Percentiles rank a stretch among this genome's conserved stretches.
Conservation (phyloP, 225 moss, liverwort and hornwort species). For the Marchantia polymorpha region DNA sequence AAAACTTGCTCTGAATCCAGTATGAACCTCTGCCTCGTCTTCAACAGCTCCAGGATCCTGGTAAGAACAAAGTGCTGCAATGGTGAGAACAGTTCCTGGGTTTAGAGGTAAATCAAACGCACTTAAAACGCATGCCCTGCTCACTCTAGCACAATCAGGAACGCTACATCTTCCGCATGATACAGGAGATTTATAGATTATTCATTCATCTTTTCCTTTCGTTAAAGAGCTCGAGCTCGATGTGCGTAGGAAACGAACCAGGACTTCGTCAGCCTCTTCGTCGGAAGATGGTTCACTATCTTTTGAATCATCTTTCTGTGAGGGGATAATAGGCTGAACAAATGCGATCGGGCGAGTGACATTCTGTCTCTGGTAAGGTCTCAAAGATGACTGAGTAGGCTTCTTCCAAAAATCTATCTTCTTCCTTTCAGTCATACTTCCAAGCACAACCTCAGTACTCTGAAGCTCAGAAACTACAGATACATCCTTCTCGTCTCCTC, state of each 20-base stretch:
- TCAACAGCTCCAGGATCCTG: conserved; percentile 39
- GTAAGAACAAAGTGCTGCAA: too few relatives aligned
- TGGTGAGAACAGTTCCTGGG: not conserved
- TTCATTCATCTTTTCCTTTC: too few relatives aligned
- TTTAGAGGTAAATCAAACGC: not conserved
- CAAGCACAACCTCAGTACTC: not conserved
- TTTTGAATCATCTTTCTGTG: not conserved
- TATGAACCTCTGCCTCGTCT: conserved; percentile 78
- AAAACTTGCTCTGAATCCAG: conserved; percentile 73
- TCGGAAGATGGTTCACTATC: conserved; percentile 12
- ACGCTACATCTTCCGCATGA: not conserved
- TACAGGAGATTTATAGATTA: not conserved
- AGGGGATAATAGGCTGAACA: not conserved
- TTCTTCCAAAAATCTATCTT: conserved; percentile 19
- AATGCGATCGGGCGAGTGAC: not conserved
- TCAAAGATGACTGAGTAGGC: conserved; percentile 9
- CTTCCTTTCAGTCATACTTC: conserved; percentile 13
- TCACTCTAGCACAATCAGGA: not conserved
- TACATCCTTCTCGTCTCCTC: not conserved
- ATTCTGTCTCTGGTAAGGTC: conserved; percentile 6
- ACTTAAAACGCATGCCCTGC: not conserved
- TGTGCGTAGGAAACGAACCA: not conserved
- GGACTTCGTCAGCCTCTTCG: conserved; percentile 11
- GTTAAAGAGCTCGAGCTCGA: too few relatives aligned
- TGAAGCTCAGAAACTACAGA: not conserved